Percentiles rank a stretch among this genome's conserved stretches.
These are phyloP conservation scores for Metschnikowia reukaufii DNA, from an alignment of 805 yeast genomes.

Conservation along the genomic window DNA sequence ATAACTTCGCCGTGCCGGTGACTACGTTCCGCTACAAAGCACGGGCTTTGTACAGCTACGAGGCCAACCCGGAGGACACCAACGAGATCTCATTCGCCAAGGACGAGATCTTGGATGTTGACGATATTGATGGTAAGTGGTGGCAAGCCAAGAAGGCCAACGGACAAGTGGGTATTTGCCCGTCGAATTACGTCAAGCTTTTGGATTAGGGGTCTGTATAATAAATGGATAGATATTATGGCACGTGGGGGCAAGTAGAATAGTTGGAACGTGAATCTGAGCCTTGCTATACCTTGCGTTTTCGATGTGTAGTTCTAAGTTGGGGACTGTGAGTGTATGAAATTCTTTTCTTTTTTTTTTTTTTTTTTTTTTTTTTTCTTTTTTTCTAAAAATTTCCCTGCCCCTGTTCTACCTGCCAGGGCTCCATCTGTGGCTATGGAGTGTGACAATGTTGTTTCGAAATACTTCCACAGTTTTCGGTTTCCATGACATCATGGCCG, in stretches of 20 bases:
- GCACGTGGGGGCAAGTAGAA: not conserved
- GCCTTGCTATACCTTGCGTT: not conserved
- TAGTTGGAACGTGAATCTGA: too few relatives aligned
- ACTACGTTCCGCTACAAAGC: conserved; percentile 74
- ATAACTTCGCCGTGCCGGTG: conserved; percentile 23
- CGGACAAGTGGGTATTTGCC: conserved; percentile 96
- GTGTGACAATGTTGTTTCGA: not conserved
- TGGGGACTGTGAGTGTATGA: too few relatives aligned
- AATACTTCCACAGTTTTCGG: not conserved
- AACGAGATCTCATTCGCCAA: conserved; percentile 88
- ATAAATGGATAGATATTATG: conserved; percentile 2
- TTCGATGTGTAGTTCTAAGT: too few relatives aligned
- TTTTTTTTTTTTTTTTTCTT: too few relatives aligned
- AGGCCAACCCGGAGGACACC: conserved; percentile 88
- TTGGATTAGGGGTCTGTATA: conserved; percentile 36
- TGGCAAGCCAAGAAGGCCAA: conserved; percentile 92
- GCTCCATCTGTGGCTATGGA: too few relatives aligned
- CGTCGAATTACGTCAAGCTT: conserved; percentile 87
- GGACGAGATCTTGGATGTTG: conserved; percentile 88
- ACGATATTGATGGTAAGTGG: conserved; percentile 95
- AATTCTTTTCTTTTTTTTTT: too few relatives aligned
- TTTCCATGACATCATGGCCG: conserved; percentile 1
- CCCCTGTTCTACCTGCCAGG: too few relatives aligned
- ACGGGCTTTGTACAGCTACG: conserved; percentile 79
- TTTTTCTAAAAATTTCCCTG: too few relatives aligned